A percentile compares a stretch with the other conserved stretches of the same genome.
Conservation (phyloP, 371 early-diverging fungal genomes). For the Syncephalastrum racemosum region DNA sequence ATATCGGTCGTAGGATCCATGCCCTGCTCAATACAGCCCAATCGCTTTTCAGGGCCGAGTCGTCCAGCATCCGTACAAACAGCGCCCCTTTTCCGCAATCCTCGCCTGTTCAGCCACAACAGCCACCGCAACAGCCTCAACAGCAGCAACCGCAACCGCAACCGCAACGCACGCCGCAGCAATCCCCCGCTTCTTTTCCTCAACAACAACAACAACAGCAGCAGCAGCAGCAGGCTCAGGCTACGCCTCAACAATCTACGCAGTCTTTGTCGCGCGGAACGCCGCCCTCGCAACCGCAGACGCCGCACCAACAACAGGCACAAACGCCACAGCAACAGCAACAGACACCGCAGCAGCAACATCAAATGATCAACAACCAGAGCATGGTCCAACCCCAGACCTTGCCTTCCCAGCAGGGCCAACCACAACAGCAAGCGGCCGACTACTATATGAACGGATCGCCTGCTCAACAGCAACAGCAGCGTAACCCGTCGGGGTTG, state of each 20-base stretch:
- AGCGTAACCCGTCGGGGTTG: slow-evolving; percentile 10
- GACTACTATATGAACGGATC: too few relatives aligned
- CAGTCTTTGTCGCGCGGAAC: not conserved
- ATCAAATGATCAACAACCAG: slow-evolving; percentile 4
- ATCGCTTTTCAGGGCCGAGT: slow-evolving; percentile 21
- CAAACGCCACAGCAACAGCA: slow-evolving; percentile 13
- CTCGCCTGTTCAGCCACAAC: slow-evolving; percentile 16
- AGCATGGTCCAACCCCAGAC: slow-evolving; percentile 6
- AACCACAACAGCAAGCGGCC: not conserved
- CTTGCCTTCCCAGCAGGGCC: slow-evolving; percentile 3
- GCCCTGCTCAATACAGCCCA: slow-evolving; percentile 32
- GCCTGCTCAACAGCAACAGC: slow-evolving; percentile 9
- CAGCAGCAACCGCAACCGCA: too few relatives aligned
- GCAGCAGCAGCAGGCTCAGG: not conserved
- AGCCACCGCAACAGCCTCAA: slow-evolving; percentile 25
- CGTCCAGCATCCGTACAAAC: slow-evolving; percentile 14
- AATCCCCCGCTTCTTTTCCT: not conserved
- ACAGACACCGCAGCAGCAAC: slow-evolving; percentile 7
- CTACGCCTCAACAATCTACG: not conserved
- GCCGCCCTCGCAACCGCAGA: slow-evolving; percentile 15
- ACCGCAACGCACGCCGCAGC: slow-evolving; percentile 2
- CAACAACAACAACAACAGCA: slow-evolving; percentile 4
- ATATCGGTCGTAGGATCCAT: slow-evolving; percentile 34
- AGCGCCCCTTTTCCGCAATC: slow-evolving; percentile 5
- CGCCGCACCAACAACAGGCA: slow-evolving; percentile 13